A percentile compares a stretch with the other conserved stretches of the same genome.
Evolutionary conservation across 805 yeast genomes (phyloP).

Genomic region (Ogataea paraovalis): DNA sequence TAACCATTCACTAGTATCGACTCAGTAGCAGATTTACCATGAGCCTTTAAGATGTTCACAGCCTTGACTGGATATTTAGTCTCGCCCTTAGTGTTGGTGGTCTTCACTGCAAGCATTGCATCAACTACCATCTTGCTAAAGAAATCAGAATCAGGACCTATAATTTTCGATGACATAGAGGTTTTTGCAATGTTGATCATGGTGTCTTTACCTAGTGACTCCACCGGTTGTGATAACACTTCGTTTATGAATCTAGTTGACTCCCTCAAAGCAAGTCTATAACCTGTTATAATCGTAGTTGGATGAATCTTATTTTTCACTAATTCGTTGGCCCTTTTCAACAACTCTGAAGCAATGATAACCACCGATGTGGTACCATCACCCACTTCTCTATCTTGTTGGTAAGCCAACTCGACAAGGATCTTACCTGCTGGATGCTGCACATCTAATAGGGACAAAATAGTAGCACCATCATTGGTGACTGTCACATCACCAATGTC

Average conservation of each 20-base stretch:
- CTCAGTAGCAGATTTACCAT: constrained; percentile 89
- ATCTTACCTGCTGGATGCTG: constrained; percentile 99
- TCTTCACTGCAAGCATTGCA: constrained; percentile 91
- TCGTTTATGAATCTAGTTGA: constrained; percentile 84
- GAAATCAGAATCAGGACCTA: constrained; percentile 90
- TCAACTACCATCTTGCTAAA: constrained; percentile 90
- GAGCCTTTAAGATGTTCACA: constrained; percentile 92
- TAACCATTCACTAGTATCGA: constrained; percentile 87
- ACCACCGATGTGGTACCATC: constrained; percentile 98
- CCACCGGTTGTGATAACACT: constrained; percentile 78
- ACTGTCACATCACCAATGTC: constrained; percentile 99
- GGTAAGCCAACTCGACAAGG: constrained; percentile 94
- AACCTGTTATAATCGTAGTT: constrained; percentile 95
- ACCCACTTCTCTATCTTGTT: constrained; percentile 98
- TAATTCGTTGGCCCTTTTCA: constrained; percentile 89
- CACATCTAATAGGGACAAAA: constrained; percentile 82
- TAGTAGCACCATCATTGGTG: constrained; percentile 98
- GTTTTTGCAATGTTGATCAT: constrained; percentile 91
- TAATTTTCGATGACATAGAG: constrained; percentile 93
- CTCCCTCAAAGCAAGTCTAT: constrained; percentile 87
- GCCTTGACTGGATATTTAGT: constrained; percentile 94
- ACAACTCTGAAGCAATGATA: constrained; percentile 87
- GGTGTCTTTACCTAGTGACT: constrained; percentile 75
- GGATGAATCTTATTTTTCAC: constrained; percentile 95
- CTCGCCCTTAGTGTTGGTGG: constrained; percentile 85